Evolutionary conservation across 345 rosid genomes (phyloP).

Genomic region (Pistacia atlantica): DNA sequence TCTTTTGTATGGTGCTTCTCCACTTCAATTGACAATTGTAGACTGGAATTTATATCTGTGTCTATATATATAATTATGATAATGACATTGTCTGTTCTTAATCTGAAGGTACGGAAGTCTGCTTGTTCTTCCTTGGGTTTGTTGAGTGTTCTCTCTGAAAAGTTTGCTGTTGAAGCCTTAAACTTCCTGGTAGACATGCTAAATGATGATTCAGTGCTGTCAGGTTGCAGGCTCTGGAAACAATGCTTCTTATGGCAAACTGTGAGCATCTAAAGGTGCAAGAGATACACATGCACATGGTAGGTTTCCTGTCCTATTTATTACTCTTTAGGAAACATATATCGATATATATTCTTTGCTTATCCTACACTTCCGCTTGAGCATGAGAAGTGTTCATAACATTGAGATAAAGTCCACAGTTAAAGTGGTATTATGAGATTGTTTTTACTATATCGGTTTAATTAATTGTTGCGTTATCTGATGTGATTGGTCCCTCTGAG

Average conservation of each 20-base stretch:
- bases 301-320: constrained; percentile 34
- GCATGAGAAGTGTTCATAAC: background rate
- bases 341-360: background rate
- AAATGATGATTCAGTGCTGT: constrained; percentile 77
- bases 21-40: background rate
- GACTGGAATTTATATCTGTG: background rate
- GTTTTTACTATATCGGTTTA: background rate
- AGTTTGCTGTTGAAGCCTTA: constrained; percentile 78
- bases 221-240: constrained; percentile 72
- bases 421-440: constrained; percentile 15
- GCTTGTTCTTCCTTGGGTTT: constrained; percentile 70
- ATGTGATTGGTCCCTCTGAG: background rate
- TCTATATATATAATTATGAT: constrained; percentile 2
- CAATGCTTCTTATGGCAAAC: constrained; percentile 68
- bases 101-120: constrained; percentile 72
- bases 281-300: constrained; percentile 69
- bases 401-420: background rate
- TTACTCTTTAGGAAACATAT: background rate
- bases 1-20: background rate
- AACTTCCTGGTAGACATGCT: constrained; percentile 80
- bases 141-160: constrained; percentile 56
- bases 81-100: constrained; percentile 32
- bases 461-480: background rate
- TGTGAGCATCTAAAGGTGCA: constrained; percentile 53
- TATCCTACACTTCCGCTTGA: background rate